A percentile compares a stretch with the other conserved stretches of the same genome.
Conservation (phyloP, 2,329 filamentous ascomycete species). For the Diaporthe citrichinensis region DNA sequence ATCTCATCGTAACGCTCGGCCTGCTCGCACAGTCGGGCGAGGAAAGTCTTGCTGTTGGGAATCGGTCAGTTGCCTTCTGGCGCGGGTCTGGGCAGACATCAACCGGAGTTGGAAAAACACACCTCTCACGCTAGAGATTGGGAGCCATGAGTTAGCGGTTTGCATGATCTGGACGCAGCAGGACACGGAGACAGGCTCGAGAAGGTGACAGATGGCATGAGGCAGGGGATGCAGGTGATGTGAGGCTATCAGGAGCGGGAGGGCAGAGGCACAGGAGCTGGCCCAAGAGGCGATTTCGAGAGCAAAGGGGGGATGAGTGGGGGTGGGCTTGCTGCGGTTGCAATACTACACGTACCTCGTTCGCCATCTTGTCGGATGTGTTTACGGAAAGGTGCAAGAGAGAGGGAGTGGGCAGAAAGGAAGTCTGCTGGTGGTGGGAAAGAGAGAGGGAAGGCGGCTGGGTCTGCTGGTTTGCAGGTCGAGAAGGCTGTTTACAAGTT, state of each 20-base stretch:
- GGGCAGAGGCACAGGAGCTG: slow-evolving; percentile 13
- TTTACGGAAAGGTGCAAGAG: slow-evolving; percentile 36
- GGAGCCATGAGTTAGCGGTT: slow-evolving; percentile 45
- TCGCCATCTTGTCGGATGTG: slow-evolving; percentile 48
- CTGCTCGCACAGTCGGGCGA: slow-evolving; percentile 99
- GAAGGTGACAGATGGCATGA: background rate
- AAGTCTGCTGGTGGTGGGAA: slow-evolving; percentile 21
- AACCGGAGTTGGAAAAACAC: slow-evolving; percentile 43
- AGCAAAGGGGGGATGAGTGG: slow-evolving; percentile 38
- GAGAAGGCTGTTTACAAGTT: slow-evolving; percentile 36
- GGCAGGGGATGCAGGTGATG: background rate
- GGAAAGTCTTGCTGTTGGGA: slow-evolving; percentile 92
- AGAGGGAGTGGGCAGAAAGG: slow-evolving; percentile 36
- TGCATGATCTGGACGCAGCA: background rate
- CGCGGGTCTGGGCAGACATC: slow-evolving; percentile 32
- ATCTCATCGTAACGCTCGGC: slow-evolving; percentile 99
- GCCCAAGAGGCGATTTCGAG: background rate
- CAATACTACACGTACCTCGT: slow-evolving; percentile 47
- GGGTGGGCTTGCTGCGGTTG: slow-evolving; percentile 6
- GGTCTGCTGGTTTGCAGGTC: slow-evolving; percentile 36
- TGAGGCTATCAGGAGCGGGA: background rate
- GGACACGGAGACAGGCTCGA: background rate
- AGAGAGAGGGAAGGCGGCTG: slow-evolving; percentile 27
- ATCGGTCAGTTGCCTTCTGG: slow-evolving; percentile 52
- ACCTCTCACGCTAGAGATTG: slow-evolving; percentile 49